Base-by-base conservation (phyloP, 1,284 basidiomycete species). In the Tremellales sp. region DNA sequence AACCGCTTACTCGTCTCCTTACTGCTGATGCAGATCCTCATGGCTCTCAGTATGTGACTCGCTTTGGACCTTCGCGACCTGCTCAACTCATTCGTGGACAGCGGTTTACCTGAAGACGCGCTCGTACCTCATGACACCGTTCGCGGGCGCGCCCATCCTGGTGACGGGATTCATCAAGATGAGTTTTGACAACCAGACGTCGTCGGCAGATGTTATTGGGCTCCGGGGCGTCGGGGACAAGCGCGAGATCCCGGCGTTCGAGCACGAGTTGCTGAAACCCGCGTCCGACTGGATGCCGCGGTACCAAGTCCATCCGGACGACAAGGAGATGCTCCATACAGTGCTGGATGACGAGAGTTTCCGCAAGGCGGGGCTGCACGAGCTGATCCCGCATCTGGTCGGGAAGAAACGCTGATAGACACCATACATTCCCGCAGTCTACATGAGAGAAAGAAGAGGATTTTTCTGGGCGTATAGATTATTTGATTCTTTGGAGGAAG, bases 11-110 rank as follows among this genome's bases (percentile, higher is more conserved):
- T 65, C 16, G 50, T 57, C 16, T 51, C 58, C 5, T 48, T 54
- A 13, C 51, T 58, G 2, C 21, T 67, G 6, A 67, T 65, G 65
- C 62, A 65, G 40, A 41, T 62, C 10, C 36, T 67, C 6, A 67
- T 61, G 59, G 46, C 51, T 8, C 43, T 67, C 5, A 65, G 65
- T 67, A 33, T 54, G 64, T 60, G 5, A 5, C 21, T n/a, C n/a
- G n/a, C n/a, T n/a, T n/a, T n/a, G n/a, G n/a, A n/a, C n/a, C n/a
- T n/a, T n/a, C n/a, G n/a, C n/a, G n/a, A n/a, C n/a, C 26, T 5
- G 5, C 14, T 29, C 14, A 24, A 3, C 8, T 6, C 24, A n/a
- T 45, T 33, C 29, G 19, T 31, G n/a, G n/a, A n/a, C 36, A 55
- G 53, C 43, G 4, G 38, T 55, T 22, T 29, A 35, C 8, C 32